phyloP scores from a whole-genome alignment of 768 basidiomycete genomes.

The Auricularia auricula-judae region DNA sequence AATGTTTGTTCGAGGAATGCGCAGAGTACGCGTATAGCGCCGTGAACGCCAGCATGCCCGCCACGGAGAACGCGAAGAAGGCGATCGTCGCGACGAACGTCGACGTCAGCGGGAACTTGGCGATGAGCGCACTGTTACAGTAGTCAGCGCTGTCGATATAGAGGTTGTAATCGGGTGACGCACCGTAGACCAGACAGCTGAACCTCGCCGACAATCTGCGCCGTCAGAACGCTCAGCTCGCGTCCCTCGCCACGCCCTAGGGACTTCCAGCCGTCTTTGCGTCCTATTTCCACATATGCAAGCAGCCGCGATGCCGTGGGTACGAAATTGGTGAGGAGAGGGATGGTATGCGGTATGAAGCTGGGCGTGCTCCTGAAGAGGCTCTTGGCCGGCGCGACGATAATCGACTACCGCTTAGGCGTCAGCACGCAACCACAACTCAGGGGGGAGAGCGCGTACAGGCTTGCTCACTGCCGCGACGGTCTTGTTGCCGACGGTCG shows the following conservation, averaged over 20 bases:
- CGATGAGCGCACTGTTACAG: constrained; percentile 46
- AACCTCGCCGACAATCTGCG: constrained; percentile 49
- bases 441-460: constrained; percentile 30
- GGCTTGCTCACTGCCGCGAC: constrained; percentile 50
- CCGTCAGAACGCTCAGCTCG: constrained; percentile 57
- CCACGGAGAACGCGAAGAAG: constrained; percentile 19
- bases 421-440: not conserved
- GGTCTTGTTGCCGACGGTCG: constrained; percentile 51
- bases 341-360: constrained; percentile 38
- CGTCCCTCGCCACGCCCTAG: constrained; percentile 60
- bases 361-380: constrained; percentile 27
- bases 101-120: constrained; percentile 54
- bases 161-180: not conserved
- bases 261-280: constrained; percentile 60
- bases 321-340: constrained; percentile 45
- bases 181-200: constrained; percentile 63
- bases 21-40: constrained; percentile 20
- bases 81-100: constrained; percentile 29
- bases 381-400: constrained; percentile 29
- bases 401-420: constrained; percentile 39
- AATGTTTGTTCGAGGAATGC: not conserved
- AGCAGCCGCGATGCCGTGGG: constrained; percentile 34
- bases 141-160: not conserved
- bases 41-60: constrained; percentile 17
- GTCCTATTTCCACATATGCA: constrained; percentile 64